Base-by-base conservation (phyloP, 2,329 filamentous ascomycete genomes). In the Kalmusia sp. region DNA sequence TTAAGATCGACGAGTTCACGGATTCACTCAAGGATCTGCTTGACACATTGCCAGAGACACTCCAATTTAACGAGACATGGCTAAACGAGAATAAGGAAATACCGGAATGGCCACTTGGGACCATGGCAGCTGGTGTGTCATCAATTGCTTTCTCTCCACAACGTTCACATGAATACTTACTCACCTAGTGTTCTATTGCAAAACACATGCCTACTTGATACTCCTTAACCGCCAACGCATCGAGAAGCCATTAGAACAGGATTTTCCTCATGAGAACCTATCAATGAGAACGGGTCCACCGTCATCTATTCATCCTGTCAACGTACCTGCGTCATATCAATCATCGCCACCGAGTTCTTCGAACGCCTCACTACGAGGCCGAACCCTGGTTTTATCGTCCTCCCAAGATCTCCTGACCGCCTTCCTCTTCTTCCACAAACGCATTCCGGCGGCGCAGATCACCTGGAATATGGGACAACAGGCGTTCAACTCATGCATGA, bases 401-500 rank as follows among this genome's bases (percentile, higher is more conserved):
- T 79, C 74, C 2, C 63, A 74, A 30, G 65, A 71, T 11, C 63
- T 82, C 1, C 62, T 81, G 0, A 68, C 75, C n/a, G 74, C 75
- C 2, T 81, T 81, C 51, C 61, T 79, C 24, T 81, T 79, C 64
- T 78, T 80, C 62, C 70, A 77, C 25, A 58, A 67, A n/a, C 73
- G 77, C 34, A 63, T 76, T 12, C 78, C 74, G 14, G 73, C 74
- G 19, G 76, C 76, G 1, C 64, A 81, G 28, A 74, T 80, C 31
- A 80, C 76, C 57, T 82, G 79, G 79, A 77, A 72, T 0, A 74
- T 80, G 58, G 74, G 74, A 30, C 80, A 82, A 53, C 77, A 80
- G 65, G 78, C 79, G 2, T 81, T 81, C 69, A 81, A 80, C 51
- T 76, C 78, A 8, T 76, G 73, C 54, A 80, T 80, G 78, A 78